These are phyloP conservation scores for Meira nashicola DNA, from an alignment of 1,284 basidiomycete genomes.

Conservation along the genomic window DNA sequence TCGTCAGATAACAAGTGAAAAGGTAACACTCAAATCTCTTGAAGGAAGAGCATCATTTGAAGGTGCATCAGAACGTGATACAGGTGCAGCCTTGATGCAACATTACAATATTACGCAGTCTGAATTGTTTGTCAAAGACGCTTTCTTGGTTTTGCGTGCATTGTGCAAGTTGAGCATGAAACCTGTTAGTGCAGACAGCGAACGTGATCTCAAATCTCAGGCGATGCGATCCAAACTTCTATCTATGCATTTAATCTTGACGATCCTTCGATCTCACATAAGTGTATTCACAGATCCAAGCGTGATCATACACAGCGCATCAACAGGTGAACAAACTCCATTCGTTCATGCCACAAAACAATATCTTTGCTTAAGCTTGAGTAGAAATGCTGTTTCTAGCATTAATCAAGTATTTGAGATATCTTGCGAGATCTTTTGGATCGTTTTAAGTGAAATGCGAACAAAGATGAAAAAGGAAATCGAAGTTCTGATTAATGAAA, in stretches of 20 bases:
- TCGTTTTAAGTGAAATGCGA: constrained; percentile 84
- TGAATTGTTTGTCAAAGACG: constrained; percentile 52
- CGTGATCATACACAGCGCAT: constrained; percentile 47
- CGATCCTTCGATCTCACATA: constrained; percentile 46
- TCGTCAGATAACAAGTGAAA: constrained; percentile 18
- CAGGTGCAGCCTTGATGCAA: constrained; percentile 22
- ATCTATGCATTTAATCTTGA: constrained; percentile 47
- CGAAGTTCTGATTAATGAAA: constrained; percentile 94
- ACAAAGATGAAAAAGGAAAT: constrained; percentile 99
- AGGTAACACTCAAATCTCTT: constrained; percentile 37
- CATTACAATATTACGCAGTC: constrained; percentile 31
- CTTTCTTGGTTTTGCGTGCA: constrained; percentile 49
- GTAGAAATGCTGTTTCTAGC: constrained; percentile 89
- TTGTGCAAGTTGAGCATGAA: constrained; percentile 53
- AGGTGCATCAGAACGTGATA: constrained; percentile 41
- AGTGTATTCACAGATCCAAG: constrained; percentile 45
- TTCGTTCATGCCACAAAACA: constrained; percentile 54
- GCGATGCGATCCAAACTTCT: constrained; percentile 52
- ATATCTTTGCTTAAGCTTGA: constrained; percentile 76
- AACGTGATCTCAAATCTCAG: constrained; percentile 50
- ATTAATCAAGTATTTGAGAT: constrained; percentile 97
- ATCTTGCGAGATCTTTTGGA: constrained; percentile 98
- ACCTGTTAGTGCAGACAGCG: constrained; percentile 46
- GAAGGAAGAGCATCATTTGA: constrained; percentile 49
- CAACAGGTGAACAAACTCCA: constrained; percentile 48